phyloP scores from a whole-genome alignment of 2,329 filamentous ascomycete genomes.

The Aschersonia sp. region DNA sequence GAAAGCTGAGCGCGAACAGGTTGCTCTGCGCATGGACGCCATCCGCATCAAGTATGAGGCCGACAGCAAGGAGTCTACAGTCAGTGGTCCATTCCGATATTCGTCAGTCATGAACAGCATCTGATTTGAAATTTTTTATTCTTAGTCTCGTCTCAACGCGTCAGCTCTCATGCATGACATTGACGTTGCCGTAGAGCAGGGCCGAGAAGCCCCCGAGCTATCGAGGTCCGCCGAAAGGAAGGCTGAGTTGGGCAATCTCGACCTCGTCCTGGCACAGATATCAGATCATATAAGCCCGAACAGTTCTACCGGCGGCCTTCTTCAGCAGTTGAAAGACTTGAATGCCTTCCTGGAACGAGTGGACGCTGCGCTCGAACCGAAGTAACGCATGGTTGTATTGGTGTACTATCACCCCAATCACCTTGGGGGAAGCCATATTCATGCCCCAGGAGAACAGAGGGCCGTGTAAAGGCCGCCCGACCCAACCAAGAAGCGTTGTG shows the following conservation, averaged over 20 bases:
- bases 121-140: too few relatives aligned
- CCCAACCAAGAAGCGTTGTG: too few relatives aligned
- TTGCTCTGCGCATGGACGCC: slow-evolving; percentile 48
- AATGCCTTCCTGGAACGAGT: slow-evolving; percentile 50
- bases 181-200: slow-evolving; percentile 40
- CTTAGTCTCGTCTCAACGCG: slow-evolving; percentile 31
- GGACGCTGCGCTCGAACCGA: slow-evolving; percentile 38
- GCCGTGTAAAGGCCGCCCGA: too few relatives aligned
- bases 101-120: neutral
- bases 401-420: neutral
- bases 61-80: slow-evolving; percentile 35
- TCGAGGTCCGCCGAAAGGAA: slow-evolving; percentile 29
- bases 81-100: slow-evolving; percentile 14
- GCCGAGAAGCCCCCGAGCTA: slow-evolving; percentile 32
- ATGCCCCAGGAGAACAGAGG: too few relatives aligned
- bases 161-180: slow-evolving; percentile 48
- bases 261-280: slow-evolving; percentile 40
- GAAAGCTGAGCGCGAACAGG: slow-evolving; percentile 44
- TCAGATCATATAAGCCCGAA: slow-evolving; percentile 36
- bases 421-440: too few relatives aligned
- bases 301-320: slow-evolving; percentile 33
- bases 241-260: slow-evolving; percentile 40
- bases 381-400: slow-evolving; percentile 9
- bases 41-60: slow-evolving; percentile 45
- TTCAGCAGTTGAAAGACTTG: slow-evolving; percentile 45